These are phyloP conservation scores for Metschnikowia santaceciliae DNA, from an alignment of 805 yeast genomes.

Conservation along the genomic window DNA sequence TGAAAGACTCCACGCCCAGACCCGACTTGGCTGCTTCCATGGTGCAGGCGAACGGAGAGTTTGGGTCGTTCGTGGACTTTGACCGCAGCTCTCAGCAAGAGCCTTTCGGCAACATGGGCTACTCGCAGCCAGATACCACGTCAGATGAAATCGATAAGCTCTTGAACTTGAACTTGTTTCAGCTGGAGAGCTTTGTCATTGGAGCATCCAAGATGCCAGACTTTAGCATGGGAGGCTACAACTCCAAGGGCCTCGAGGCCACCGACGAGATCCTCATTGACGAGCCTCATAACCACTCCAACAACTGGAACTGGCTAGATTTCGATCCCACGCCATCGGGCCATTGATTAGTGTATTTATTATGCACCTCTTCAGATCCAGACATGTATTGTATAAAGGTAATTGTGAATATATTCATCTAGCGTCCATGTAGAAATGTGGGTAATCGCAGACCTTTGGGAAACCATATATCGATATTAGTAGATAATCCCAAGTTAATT, in stretches of 20 bases:
- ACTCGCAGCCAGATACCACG: constrained; percentile 12
- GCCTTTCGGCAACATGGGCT: neutral
- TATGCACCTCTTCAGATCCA: no score
- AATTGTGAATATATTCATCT: no score
- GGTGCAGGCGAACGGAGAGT: neutral
- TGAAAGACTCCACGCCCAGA: neutral
- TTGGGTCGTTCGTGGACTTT: constrained; percentile 8
- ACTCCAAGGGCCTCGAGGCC: constrained; percentile 22
- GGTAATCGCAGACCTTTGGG: no score
- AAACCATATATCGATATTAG: no score
- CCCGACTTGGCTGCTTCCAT: neutral
- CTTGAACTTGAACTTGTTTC: constrained; percentile 38
- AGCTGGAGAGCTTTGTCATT: constrained; percentile 28
- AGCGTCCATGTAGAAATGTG: no score
- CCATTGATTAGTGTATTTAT: neutral
- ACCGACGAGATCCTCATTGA: constrained; percentile 32
- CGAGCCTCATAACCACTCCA: constrained; percentile 16
- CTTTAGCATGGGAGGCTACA: constrained; percentile 6
- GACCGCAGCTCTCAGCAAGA: constrained; percentile 2
- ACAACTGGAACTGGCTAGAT: constrained; percentile 41
- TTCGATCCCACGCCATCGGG: constrained; percentile 25
- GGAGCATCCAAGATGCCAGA: constrained; percentile 17
- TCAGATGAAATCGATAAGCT: constrained; percentile 39
- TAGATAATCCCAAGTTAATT: no score
- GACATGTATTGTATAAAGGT: no score